Base-by-base conservation (phyloP, 23 red algal genomes). In the Gracilaria gracilis region DNA sequence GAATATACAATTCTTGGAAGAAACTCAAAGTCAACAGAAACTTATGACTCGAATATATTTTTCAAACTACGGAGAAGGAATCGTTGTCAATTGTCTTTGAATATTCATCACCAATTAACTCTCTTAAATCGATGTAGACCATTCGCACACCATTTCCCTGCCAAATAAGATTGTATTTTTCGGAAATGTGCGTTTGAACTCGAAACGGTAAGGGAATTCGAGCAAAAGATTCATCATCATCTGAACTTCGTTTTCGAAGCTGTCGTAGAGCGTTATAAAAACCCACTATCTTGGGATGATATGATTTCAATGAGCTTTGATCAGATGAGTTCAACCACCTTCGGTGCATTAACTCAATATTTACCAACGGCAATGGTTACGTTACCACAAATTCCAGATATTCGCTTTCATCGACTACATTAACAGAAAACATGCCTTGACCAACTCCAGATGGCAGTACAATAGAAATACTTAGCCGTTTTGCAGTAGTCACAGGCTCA, bases 191-290 rank as follows among this genome's bases (percentile, higher is more conserved):
- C 15, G 53, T 36, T 36, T 84, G 29, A 24, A 84, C 81, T 7
- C 46, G 6, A 84, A 46, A 84, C 12, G 81, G 23, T 11, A 84
- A 35, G 20, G 58, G 40, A 65, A 84, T 84, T 44, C 81, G 54
- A 24, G 81, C 54, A 44, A 36, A 21, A 16, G 81, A 69, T 37
- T 69, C 20, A 19, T 46, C 59, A 13, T 58, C 69, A 27, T 84
- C 59, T 11, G 58, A 9, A 84, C 49, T 29, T 0, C 20, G 51
- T 13, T 37, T 38, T 9, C 39, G 47, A 9, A 82, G 25, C n/a
- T 17, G 1, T 33, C 57, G 27, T 28, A 82, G 61, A 27, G 78
- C 39, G 21, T 82, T 25, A 20, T 36, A 0, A 82, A 82, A 82
- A 34, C 78, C 78, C 33, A 82, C 51, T 31, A 82, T 20, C 7